A percentile compares a stretch with the other conserved stretches of the same genome.
Conservation (phyloP, 352 stramenopile species). For the Peronospora farinosa region DNA sequence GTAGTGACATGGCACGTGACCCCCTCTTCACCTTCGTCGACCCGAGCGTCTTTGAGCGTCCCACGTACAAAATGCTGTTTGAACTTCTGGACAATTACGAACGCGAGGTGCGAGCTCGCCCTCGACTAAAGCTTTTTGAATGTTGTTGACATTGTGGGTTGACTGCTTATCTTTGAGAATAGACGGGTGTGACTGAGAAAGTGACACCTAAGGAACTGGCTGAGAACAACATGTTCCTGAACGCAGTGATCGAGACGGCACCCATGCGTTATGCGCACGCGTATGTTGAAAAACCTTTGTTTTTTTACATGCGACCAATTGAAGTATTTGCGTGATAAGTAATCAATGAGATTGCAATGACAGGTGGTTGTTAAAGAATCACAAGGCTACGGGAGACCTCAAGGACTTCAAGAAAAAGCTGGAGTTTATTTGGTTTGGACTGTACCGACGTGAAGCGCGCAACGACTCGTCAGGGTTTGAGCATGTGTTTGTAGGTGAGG, state of each 20-base stretch:
- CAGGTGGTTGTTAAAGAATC: conserved; percentile 81
- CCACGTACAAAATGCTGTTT: conserved; percentile 89
- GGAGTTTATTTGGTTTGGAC: conserved; percentile 92
- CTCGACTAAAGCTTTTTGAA: background rate
- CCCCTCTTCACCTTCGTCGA: conserved; percentile 90
- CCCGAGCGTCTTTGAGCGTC: conserved; percentile 75
- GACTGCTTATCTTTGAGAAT: background rate
- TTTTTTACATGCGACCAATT: background rate
- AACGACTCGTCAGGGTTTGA: conserved; percentile 94
- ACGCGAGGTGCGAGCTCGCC: conserved; percentile 39
- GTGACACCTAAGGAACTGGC: conserved; percentile 81
- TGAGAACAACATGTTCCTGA: conserved; percentile 90
- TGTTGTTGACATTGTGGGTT: conserved; percentile 6
- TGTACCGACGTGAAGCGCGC: conserved; percentile 85
- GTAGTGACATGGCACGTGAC: conserved; percentile 83
- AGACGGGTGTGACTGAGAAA: conserved; percentile 83
- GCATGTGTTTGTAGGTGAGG: conserved; percentile 95
- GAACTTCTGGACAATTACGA: conserved; percentile 89
- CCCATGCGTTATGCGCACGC: conserved; percentile 92
- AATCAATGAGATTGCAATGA: background rate
- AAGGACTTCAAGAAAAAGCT: conserved; percentile 87
- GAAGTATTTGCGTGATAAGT: background rate
- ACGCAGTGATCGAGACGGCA: conserved; percentile 87
- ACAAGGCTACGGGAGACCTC: conserved; percentile 70
- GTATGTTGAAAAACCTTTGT: conserved; percentile 33